Conservation (phyloP, 2,329 filamentous ascomycete species). For the Monosporascus sp. region DNA sequence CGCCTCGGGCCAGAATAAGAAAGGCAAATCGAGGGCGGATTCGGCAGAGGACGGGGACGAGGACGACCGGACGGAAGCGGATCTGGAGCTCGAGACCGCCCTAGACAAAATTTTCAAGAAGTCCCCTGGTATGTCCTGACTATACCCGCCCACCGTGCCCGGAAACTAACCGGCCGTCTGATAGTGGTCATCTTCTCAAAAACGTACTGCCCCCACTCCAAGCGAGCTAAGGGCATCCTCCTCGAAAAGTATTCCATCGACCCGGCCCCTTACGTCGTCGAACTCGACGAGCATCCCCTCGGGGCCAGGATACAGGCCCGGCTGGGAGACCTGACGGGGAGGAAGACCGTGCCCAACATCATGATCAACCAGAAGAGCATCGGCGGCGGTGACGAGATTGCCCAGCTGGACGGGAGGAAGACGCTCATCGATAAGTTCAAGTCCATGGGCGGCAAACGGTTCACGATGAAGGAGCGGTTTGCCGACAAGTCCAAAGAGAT, state of each 20-base stretch:
- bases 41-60: conserved; percentile 47
- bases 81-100: conserved; percentile 62
- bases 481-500: conserved; percentile 14
- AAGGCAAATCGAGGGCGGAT: conserved; percentile 33
- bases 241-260: conserved; percentile 79
- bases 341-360: conserved; percentile 86
- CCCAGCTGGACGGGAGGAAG: conserved; percentile 61
- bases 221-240: conserved; percentile 77
- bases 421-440: conserved; percentile 67
- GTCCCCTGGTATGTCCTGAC: conserved; percentile 62
- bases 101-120: conserved; percentile 77
- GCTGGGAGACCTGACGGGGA: conserved; percentile 68
- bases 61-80: conserved; percentile 27
- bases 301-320: conserved; percentile 68
- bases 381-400: conserved; percentile 83
- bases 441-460: conserved; percentile 65
- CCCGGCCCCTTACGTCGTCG: conserved; percentile 80
- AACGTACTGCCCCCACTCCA: conserved; percentile 82
- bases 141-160: not conserved
- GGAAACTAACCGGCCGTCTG: conserved; percentile 1
- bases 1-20: conserved; percentile 44
- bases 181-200: conserved; percentile 95
- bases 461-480: conserved; percentile 46
- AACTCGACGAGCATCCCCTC: conserved; percentile 77
- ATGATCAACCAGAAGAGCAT: conserved; percentile 84